Evolutionary conservation across 179 eudicot genomes (phyloP), one percentile per base, ranked within the genome.

Genomic region (Kewa caespitosa): DNA sequence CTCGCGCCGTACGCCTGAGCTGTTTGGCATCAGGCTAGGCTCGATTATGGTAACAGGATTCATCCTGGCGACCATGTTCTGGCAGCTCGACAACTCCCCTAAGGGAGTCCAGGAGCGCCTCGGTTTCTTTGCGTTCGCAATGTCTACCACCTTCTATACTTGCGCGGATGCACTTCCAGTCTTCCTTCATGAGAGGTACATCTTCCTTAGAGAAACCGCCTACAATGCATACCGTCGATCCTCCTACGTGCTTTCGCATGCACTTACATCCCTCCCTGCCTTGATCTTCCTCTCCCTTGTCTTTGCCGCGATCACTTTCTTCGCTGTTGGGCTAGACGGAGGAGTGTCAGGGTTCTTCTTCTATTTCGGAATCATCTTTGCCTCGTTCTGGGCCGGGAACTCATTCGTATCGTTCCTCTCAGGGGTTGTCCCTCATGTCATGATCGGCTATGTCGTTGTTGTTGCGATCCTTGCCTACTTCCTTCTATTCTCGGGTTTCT

Each of bases 141-240:
- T 89, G 91, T 89, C 93, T 3, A 89, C 93, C 0, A 87, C 88
- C 7, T 89, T 84, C 89, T 87, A 89, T 83, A 89, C 91, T 0
- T 87, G 91, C 36, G 91, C 93, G 0, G 93, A 89, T 12, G 93
- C 91, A 1, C 74, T 89, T 37, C 93, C 93, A 0, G 86, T 82
- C 14, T 89, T 89, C 75, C 83, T 89, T 27, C 93, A 87, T 31
- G 87, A 89, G 33, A 63, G 89, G 1, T 89, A 86, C 84, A 87
- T 89, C 27, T 89, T 89, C 88, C 81, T 87, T 88, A 67, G 92
- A 14, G 93, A 87, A 65, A 89, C 93, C 0, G 89, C 90, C 18
- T 80, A 87, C 86, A 87, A 89, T 8, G 87, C 93, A 3, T 89
- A 89, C 59, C 85, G 93, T 0, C 81, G 93, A 1, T 85, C 89